phyloP scores from a whole-genome alignment of 495 filamentous ascomycete species.

The Hypoxylon perforatum region DNA sequence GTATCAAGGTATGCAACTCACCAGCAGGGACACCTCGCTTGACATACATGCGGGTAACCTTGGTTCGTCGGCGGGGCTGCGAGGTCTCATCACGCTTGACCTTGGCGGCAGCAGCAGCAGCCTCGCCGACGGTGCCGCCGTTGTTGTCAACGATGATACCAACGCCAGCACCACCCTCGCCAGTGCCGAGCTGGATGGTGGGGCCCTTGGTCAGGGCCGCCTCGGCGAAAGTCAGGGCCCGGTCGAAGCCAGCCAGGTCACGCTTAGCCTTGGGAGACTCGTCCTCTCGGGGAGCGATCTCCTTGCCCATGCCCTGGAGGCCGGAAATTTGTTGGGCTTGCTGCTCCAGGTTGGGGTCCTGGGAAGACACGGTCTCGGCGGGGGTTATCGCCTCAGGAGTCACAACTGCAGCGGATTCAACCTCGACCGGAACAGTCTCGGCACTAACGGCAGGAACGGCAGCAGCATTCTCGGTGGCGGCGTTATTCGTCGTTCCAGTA shows the following conservation, averaged over 20 bases:
- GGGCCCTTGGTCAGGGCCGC: slow-evolving; percentile 59
- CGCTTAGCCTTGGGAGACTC: slow-evolving; percentile 46
- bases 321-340: slow-evolving; percentile 56
- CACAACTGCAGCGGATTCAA: slow-evolving; percentile 27
- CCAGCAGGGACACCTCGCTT: slow-evolving; percentile 56
- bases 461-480: slow-evolving; percentile 34
- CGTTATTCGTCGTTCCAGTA: slow-evolving; percentile 33
- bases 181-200: slow-evolving; percentile 59
- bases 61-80: slow-evolving; percentile 49
- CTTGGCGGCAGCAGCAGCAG: slow-evolving; percentile 10
- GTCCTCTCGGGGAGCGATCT: slow-evolving; percentile 56
- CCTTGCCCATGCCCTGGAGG: slow-evolving; percentile 62
- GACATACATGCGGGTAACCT: slow-evolving; percentile 63
- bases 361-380: slow-evolving; percentile 1
- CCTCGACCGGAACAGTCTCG: slow-evolving; percentile 13
- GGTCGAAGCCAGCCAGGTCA: slow-evolving; percentile 60
- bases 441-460: slow-evolving; percentile 25
- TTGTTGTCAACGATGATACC: slow-evolving; percentile 61
- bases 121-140: slow-evolving; percentile 32
- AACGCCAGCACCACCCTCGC: slow-evolving; percentile 58
- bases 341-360: slow-evolving; percentile 50
- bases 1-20: slow-evolving; percentile 41
- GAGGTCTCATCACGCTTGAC: slow-evolving; percentile 48
- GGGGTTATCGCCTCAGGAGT: slow-evolving; percentile 22
- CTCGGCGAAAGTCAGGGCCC: slow-evolving; percentile 59